Percentiles rank a stretch among this genome's conserved stretches.
Conservation (phyloP, 345 rosid genomes). For the Eucalyptus marginata region DNA sequence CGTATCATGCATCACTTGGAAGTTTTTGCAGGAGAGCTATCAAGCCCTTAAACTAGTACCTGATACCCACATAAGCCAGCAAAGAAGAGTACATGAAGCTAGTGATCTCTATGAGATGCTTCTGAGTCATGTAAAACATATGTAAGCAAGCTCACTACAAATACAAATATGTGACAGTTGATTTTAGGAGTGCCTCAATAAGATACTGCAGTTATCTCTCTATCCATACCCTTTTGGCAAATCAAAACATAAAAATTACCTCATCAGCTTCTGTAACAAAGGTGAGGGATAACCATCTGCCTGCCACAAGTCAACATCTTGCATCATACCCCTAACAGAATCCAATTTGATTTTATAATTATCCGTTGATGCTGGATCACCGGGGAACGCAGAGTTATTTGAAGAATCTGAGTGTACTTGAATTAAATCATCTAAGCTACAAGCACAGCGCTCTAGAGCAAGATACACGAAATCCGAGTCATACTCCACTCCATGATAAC, state of each 20-base stretch:
- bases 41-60: not conserved
- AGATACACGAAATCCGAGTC: slow-evolving; percentile 88
- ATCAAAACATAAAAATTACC: not conserved
- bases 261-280: too few species aligned
- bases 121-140: not conserved
- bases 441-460: slow-evolving; percentile 69
- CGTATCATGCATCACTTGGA: not conserved
- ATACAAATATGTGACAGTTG: not conserved
- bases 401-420: slow-evolving; percentile 24
- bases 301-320: slow-evolving; percentile 51
- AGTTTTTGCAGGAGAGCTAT: not conserved
- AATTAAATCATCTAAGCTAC: slow-evolving; percentile 67
- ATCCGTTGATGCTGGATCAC: slow-evolving; percentile 13
- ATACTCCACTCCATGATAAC: slow-evolving; percentile 85
- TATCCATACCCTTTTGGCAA: not conserved
- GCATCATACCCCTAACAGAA: slow-evolving; percentile 18
- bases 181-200: not conserved
- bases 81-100: not conserved
- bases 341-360: slow-evolving; percentile 26
- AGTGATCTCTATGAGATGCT: not conserved
- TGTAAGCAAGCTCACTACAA: not conserved
- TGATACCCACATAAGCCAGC: not conserved
- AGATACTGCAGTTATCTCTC: not conserved
- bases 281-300: slow-evolving; percentile 54
- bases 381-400: not conserved